These are phyloP conservation scores for Fusarium pseudonygamai DNA, from an alignment of 2,329 filamentous ascomycete genomes.

Conservation along the genomic window DNA sequence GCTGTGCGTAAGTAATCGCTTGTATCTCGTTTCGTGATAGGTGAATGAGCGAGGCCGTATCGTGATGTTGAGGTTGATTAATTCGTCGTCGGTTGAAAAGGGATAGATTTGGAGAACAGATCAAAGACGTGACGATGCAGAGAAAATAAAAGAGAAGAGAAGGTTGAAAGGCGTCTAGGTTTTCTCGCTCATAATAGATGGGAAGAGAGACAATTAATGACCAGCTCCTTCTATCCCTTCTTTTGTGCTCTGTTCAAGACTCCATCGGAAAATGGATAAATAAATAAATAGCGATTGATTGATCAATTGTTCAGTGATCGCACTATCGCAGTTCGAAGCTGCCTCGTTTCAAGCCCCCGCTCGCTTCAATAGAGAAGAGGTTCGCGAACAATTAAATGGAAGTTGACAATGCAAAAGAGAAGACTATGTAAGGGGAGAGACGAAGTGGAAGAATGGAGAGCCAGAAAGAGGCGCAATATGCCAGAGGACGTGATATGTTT, in stretches of 20 bases:
- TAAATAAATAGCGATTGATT: not conserved
- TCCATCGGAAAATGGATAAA: not conserved
- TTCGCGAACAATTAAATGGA: not conserved
- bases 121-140: not conserved
- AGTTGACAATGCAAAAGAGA: not conserved
- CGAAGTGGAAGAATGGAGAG: not conserved
- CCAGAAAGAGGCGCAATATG: not conserved
- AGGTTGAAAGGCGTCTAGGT: not conserved
- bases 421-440: not conserved
- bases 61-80: not conserved
- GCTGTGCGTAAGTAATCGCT: not conserved
- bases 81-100: not conserved
- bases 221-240: conserved; percentile 12
- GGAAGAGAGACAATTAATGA: not conserved
- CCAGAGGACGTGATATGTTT: not conserved
- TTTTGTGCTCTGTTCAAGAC: not conserved
- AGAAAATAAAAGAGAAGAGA: not conserved
- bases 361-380: not conserved
- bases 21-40: not conserved
- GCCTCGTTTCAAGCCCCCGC: conserved; percentile 21
- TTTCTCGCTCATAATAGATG: not conserved
- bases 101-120: not conserved
- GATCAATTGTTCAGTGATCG: not conserved
- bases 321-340: not conserved
- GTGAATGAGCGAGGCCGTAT: not conserved